phyloP scores from a whole-genome alignment of 257 asterid species.

The Salvia splendens region DNA sequence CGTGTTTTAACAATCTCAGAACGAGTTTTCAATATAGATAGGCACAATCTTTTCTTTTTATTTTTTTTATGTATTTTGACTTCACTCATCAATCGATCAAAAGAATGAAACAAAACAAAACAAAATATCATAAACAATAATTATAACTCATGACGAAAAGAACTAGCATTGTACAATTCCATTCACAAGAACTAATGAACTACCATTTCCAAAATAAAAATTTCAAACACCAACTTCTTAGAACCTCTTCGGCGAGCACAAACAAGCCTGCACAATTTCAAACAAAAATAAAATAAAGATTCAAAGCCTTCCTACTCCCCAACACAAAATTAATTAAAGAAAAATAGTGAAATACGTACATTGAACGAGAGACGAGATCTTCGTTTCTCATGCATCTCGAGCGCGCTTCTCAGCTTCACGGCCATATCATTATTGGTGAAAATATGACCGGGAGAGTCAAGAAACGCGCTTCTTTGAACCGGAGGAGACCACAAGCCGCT shows the following conservation, averaged over 20 bases:
- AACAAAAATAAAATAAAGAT: not conserved
- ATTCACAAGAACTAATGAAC: not conserved
- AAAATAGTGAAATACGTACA: slow-evolving; percentile 35
- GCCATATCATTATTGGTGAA: slow-evolving; percentile 49
- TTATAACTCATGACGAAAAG: not conserved
- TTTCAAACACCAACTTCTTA: slow-evolving; percentile 25
- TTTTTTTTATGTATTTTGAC: too few species aligned
- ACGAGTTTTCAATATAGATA: too few species aligned
- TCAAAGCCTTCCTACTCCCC: too few species aligned
- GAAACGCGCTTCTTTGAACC: slow-evolving; percentile 55
- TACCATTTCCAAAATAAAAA: not conserved
- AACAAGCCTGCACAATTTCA: slow-evolving; percentile 58
- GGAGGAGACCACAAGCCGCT: slow-evolving; percentile 95
- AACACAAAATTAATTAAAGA: not conserved
- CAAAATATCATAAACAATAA: not conserved
- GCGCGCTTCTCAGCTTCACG: slow-evolving; percentile 45
- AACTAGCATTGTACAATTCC: slow-evolving; percentile 6
- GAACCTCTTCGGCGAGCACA: slow-evolving; percentile 76
- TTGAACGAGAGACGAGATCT: slow-evolving; percentile 56
- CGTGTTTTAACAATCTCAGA: too few species aligned
- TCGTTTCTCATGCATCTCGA: slow-evolving; percentile 44
- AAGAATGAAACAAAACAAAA: not conserved
- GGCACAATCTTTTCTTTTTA: too few species aligned
- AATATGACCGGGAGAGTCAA: slow-evolving; percentile 56
- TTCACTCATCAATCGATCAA: too few species aligned